phyloP scores from a whole-genome alignment of 331 rosid species.

The Quercus phellos region DNA sequence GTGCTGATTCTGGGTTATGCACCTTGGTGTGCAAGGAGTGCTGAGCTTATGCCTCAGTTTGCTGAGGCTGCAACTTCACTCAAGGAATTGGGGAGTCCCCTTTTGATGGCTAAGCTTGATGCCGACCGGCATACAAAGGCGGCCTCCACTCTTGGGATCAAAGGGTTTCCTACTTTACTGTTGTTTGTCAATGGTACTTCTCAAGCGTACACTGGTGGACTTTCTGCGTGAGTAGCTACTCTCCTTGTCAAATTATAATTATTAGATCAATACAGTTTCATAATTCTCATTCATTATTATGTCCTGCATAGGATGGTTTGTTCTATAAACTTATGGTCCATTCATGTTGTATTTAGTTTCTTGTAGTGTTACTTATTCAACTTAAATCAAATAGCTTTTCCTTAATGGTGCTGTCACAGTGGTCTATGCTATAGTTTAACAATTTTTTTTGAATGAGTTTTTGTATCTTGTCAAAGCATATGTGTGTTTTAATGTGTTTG shows the following conservation, averaged over 20 bases:
- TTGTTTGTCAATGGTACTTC: conserved; percentile 86
- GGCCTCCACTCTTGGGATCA: conserved; percentile 65
- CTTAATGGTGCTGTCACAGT: background rate
- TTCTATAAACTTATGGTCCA: background rate
- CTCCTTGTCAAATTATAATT: background rate
- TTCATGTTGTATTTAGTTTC: background rate
- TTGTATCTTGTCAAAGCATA: background rate
- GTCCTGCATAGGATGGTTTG: background rate
- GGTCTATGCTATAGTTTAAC: background rate
- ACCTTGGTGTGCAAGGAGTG: conserved; percentile 96
- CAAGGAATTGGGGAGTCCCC: conserved; percentile 55
- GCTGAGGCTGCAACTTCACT: conserved; percentile 86
- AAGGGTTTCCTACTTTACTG: conserved; percentile 85
- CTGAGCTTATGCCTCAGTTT: conserved; percentile 92
- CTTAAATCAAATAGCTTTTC: background rate
- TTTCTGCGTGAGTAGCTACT: conserved; percentile 55
- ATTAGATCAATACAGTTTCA: background rate
- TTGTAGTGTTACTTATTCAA: background rate
- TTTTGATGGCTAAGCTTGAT: conserved; percentile 85
- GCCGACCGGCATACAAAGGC: conserved; percentile 73
- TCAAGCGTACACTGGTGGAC: conserved; percentile 77
- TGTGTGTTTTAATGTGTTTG: background rate
- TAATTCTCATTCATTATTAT: background rate
- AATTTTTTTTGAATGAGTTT: background rate
- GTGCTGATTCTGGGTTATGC: conserved; percentile 86